phyloP scores from a whole-genome alignment of 441 rosid genomes.

The Biscutella laevigata region DNA sequence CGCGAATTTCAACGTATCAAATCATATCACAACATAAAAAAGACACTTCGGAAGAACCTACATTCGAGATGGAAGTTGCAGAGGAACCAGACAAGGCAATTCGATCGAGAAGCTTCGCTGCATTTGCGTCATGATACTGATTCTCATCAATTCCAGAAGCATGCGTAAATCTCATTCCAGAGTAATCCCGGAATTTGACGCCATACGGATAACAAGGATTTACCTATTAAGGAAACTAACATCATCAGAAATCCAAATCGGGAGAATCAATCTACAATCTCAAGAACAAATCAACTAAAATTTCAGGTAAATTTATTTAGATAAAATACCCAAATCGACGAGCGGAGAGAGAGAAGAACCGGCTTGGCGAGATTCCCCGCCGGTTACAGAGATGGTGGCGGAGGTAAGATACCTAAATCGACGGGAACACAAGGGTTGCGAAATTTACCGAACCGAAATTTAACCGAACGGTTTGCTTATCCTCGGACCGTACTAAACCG shows the following conservation, averaged over 20 bases:
- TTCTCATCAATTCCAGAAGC: conserved; percentile 6
- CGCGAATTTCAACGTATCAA: neutral
- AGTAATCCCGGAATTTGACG: neutral
- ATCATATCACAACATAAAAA: neutral
- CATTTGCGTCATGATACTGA: conserved; percentile 24
- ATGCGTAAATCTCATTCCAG: neutral
- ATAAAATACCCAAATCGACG: neutral
- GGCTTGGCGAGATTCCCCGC: neutral
- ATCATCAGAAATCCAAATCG: neutral
- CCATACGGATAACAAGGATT: neutral
- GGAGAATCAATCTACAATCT: neutral
- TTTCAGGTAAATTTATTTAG: neutral
- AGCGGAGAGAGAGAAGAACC: neutral
- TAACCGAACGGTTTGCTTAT: too few relatives aligned
- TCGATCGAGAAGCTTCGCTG: conserved; percentile 36
- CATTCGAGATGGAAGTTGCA: conserved; percentile 59
- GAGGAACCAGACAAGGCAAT: conserved; percentile 34
- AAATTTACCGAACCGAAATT: too few relatives aligned
- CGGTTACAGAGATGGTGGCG: neutral
- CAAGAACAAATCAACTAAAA: neutral
- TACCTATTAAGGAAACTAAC: neutral
- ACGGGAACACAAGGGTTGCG: too few relatives aligned
- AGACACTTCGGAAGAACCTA: conserved; percentile 22
- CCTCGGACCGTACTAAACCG: too few relatives aligned
- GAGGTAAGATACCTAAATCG: too few relatives aligned